phyloP scores from a whole-genome alignment of 23 red algal species.

The Pyropia haitanensis region DNA sequence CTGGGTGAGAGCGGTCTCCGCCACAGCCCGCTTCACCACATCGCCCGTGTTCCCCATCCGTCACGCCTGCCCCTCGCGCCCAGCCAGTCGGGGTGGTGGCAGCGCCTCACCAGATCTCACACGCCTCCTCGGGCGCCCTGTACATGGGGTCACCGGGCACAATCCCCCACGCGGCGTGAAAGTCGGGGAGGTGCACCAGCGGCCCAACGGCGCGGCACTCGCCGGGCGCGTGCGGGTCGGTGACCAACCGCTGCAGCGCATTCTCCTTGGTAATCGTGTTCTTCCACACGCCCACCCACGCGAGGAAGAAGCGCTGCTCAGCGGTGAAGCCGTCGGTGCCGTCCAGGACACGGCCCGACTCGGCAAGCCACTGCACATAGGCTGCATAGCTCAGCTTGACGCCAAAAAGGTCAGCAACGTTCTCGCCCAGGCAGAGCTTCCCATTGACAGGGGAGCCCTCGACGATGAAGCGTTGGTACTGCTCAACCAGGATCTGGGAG shows the following conservation, averaged over 20 bases:
- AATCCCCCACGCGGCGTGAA: slow-evolving; percentile 34
- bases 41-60: too few relatives aligned
- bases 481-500: slow-evolving; percentile 38
- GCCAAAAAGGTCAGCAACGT: slow-evolving; percentile 67
- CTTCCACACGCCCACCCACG: slow-evolving; percentile 43
- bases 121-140: slow-evolving; percentile 23
- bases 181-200: slow-evolving; percentile 36
- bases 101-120: slow-evolving; percentile 64
- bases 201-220: slow-evolving; percentile 57
- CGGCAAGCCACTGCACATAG: slow-evolving; percentile 9
- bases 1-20: too few relatives aligned
- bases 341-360: slow-evolving; percentile 19
- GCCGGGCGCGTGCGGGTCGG: slow-evolving; percentile 55
- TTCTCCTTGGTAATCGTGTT: slow-evolving; percentile 53
- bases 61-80: too few relatives aligned
- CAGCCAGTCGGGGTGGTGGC: too few relatives aligned
- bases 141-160: slow-evolving; percentile 41
- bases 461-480: slow-evolving; percentile 46
- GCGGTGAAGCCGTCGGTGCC: slow-evolving; percentile 45
- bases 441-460: slow-evolving; percentile 72
- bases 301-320: slow-evolving; percentile 63
- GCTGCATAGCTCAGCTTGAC: slow-evolving; percentile 31
- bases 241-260: slow-evolving; percentile 45
- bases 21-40: too few relatives aligned
- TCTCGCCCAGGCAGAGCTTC: slow-evolving; percentile 65